A percentile compares a stretch with the other conserved stretches of the same genome.
Conservation (phyloP, 1,139 yeast genomes). For the Kurtzmaniella quercitrusa region DNA sequence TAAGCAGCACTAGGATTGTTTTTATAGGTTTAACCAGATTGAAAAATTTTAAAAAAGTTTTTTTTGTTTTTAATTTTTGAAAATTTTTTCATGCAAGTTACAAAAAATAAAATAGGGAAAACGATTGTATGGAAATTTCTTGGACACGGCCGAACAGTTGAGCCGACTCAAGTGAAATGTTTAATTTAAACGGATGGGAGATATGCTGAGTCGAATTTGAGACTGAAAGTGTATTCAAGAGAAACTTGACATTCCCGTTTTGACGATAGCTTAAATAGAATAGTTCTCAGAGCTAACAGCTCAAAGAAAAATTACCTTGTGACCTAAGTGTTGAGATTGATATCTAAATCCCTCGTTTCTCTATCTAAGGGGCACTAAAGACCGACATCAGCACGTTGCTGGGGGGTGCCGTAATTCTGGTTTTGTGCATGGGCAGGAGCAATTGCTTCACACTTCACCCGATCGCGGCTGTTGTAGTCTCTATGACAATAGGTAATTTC, state of each 20-base stretch:
- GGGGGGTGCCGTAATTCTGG: background rate
- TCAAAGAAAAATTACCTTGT: too few relatives aligned
- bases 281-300: too few relatives aligned
- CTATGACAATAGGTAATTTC: background rate
- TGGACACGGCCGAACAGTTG: background rate
- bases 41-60: constrained; percentile 3
- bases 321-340: too few relatives aligned
- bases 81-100: background rate
- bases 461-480: background rate
- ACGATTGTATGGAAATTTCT: background rate
- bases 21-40: constrained; percentile 3
- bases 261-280: too few relatives aligned
- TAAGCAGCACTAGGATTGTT: constrained; percentile 4
- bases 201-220: background rate
- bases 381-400: background rate
- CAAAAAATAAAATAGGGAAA: background rate
- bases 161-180: background rate
- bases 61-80: background rate
- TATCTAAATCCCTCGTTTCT: too few relatives aligned
- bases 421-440: background rate
- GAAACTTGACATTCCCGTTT: too few relatives aligned
- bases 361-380: background rate
- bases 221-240: too few relatives aligned
- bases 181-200: background rate
- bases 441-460: background rate